Conservation (phyloP, 1,284 basidiomycete species). For the Rhizoctonia solani region DNA sequence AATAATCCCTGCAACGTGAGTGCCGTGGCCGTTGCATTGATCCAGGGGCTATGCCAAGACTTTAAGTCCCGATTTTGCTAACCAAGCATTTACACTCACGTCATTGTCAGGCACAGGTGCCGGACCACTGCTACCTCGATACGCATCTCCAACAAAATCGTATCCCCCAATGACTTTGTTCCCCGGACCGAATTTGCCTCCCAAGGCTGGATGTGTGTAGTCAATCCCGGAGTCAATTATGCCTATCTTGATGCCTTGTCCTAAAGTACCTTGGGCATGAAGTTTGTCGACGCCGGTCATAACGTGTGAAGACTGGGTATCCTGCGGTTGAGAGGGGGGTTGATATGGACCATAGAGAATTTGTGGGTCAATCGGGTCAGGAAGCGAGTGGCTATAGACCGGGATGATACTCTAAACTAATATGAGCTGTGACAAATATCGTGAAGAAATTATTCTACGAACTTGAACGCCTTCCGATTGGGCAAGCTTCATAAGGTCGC, state of each 20-base stretch:
- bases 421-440: not conserved
- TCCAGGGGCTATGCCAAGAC: constrained; percentile 40
- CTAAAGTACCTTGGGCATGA: constrained; percentile 50
- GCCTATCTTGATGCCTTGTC: constrained; percentile 52
- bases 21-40: constrained; percentile 48
- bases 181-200: constrained; percentile 49
- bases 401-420: not conserved
- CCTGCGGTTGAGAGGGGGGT: not conserved
- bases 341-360: constrained; percentile 53
- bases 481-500: constrained; percentile 11
- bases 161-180: constrained; percentile 47
- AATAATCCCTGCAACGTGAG: constrained; percentile 49
- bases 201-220: constrained; percentile 52
- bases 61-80: not conserved
- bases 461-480: not conserved
- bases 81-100: not conserved
- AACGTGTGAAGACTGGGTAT: constrained; percentile 34
- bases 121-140: not conserved
- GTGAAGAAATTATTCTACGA: not conserved
- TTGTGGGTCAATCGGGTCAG: constrained; percentile 31
- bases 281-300: constrained; percentile 47
- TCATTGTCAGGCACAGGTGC: constrained; percentile 6
- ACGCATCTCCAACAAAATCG: constrained; percentile 51
- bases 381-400: not conserved
- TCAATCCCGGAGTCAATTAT: constrained; percentile 52